Evolutionary conservation across 257 asterid genomes (phyloP).

Genomic region (Marsdenia floribunda): DNA sequence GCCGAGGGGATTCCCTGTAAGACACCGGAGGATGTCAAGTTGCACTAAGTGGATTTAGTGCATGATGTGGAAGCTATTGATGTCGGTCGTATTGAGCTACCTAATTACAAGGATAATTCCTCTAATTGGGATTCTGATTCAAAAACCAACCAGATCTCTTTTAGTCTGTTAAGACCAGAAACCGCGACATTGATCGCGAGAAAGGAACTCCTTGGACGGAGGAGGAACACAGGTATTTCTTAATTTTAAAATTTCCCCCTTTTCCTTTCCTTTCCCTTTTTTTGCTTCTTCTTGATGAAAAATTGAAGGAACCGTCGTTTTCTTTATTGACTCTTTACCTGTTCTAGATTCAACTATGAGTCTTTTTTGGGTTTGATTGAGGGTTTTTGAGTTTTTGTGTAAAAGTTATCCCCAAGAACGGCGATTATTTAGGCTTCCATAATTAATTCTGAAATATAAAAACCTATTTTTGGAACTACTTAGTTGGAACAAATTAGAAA

Average conservation of each 20-base stretch:
- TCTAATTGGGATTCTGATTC: conserved; percentile 5
- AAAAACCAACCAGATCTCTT: conserved; percentile 4
- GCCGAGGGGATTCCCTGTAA: conserved; percentile 12
- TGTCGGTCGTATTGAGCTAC: conserved; percentile 11
- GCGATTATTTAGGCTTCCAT: not conserved
- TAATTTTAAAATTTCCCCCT: no score
- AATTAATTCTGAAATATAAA: not conserved
- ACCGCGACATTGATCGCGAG: not conserved
- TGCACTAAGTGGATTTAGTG: conserved; percentile 13
- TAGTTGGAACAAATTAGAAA: not conserved
- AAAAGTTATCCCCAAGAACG: not conserved
- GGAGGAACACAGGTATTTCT: conserved; percentile 14
- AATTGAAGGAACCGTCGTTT: conserved; percentile 2
- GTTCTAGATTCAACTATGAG: not conserved
- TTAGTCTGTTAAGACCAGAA: not conserved
- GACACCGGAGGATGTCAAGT: conserved; percentile 15
- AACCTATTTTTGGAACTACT: not conserved
- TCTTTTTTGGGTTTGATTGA: not conserved
- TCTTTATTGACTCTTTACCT: not conserved
- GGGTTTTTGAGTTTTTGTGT: not conserved
- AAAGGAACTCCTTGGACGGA: conserved; percentile 21
- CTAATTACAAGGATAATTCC: conserved; percentile 11
- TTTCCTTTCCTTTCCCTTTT: no score
- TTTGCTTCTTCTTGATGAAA: not conserved
- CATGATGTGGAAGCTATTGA: conserved; percentile 18